Percentiles rank a stretch among this genome's conserved stretches.
phyloP scores from a whole-genome alignment of 805 yeast genomes.

The Metschnikowia borealis region DNA sequence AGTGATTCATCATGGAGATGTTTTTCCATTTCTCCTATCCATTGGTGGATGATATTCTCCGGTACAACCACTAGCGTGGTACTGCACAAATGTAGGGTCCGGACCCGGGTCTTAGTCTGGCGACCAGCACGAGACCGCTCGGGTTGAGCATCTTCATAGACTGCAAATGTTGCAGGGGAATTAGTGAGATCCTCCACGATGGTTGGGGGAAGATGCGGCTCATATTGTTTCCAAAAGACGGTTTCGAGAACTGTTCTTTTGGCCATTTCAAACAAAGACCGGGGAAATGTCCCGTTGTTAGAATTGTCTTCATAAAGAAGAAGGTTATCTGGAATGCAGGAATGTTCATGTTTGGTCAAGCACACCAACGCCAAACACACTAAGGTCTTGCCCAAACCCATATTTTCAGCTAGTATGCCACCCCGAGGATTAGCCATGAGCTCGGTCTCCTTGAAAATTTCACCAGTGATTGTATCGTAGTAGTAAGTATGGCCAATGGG shows the following conservation, averaged over 20 bases:
- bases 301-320: slow-evolving; percentile 15
- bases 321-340: slow-evolving; percentile 38
- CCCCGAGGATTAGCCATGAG: slow-evolving; percentile 50
- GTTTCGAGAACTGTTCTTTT: slow-evolving; percentile 38
- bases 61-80: slow-evolving; percentile 62
- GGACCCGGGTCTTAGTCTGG: slow-evolving; percentile 12
- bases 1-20: slow-evolving; percentile 45
- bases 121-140: slow-evolving; percentile 16
- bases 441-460: slow-evolving; percentile 36
- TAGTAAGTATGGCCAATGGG: slow-evolving; percentile 24
- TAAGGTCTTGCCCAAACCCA: slow-evolving; percentile 65
- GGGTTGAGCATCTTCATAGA: slow-evolving; percentile 12
- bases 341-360: slow-evolving; percentile 48
- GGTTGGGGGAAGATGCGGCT: slow-evolving; percentile 40
- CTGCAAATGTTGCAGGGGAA: slow-evolving; percentile 45
- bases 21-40: slow-evolving; percentile 56
- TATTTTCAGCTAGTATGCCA: slow-evolving; percentile 63
- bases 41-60: slow-evolving; percentile 62
- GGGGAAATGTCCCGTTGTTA: not conserved
- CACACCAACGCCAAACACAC: slow-evolving; percentile 57
- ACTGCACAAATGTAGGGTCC: slow-evolving; percentile 41
- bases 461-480: slow-evolving; percentile 31
- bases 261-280: slow-evolving; percentile 37
- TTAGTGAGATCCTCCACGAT: slow-evolving; percentile 33
- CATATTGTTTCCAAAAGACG: slow-evolving; percentile 54